These are phyloP conservation scores for Yarrowia sp. DNA, from an alignment of 805 yeast genomes.

Conservation along the genomic window DNA sequence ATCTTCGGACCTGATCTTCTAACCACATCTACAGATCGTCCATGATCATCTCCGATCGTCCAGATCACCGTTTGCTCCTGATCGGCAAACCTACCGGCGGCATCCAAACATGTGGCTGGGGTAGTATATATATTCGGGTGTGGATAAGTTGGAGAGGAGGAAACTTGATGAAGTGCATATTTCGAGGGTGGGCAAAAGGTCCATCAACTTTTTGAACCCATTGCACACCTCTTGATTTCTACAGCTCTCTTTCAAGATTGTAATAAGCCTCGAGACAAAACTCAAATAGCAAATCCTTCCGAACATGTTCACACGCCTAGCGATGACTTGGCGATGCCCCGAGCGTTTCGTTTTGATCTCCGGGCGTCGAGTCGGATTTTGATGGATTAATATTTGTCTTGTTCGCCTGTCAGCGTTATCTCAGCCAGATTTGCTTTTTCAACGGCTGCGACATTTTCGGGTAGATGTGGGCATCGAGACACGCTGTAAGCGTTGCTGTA, in stretches of 20 bases:
- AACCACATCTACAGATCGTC: neutral
- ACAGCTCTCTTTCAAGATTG: too few species aligned
- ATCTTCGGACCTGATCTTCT: neutral
- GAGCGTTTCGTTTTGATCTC: neutral
- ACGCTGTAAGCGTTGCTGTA: too few species aligned
- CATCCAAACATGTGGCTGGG: neutral
- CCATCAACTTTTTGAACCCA: too few species aligned
- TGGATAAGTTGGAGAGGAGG: neutral
- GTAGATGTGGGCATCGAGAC: neutral
- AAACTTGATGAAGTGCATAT: neutral
- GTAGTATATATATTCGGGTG: neutral
- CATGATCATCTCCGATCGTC: neutral
- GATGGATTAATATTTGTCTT: too few species aligned
- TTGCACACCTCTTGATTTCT: too few species aligned
- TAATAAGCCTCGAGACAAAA: neutral
- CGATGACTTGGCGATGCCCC: neutral
- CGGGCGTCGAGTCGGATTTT: too few species aligned
- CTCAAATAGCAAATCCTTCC: neutral
- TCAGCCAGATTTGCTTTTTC: neutral
- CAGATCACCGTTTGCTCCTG: slow-evolving; percentile 5
- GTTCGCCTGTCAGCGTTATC: too few species aligned
- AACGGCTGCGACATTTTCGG: slow-evolving; percentile 17
- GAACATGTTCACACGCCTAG: neutral
- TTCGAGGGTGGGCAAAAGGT: neutral
- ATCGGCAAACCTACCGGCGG: slow-evolving; percentile 1